Conservation (phyloP, 805 yeast genomes). For the Blastobotrys chiropterorum region DNA sequence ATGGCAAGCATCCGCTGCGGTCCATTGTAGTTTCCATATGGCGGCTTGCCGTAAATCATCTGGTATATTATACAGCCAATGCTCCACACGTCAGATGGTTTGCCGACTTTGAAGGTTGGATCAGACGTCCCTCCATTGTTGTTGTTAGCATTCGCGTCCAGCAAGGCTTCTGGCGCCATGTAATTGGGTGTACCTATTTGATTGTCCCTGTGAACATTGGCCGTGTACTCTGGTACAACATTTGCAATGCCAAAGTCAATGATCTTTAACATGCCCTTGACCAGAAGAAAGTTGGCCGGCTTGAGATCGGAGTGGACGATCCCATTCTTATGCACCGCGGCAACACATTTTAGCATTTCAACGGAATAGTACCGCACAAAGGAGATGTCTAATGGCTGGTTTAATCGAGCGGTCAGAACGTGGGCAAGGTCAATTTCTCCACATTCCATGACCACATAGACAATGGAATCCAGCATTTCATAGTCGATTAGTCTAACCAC, state of each 20-base stretch:
- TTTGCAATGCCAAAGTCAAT: conserved; percentile 93
- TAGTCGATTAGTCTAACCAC: conserved; percentile 77
- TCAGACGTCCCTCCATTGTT: conserved; percentile 11
- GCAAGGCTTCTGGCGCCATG: conserved; percentile 95
- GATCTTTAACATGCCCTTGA: conserved; percentile 75
- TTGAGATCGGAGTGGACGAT: conserved; percentile 79
- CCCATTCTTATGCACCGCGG: conserved; percentile 80
- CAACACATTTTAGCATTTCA: conserved; percentile 75
- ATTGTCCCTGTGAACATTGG: conserved; percentile 80
- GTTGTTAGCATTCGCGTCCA: conserved; percentile 42
- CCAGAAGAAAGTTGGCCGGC: conserved; percentile 50
- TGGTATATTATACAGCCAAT: conserved; percentile 95
- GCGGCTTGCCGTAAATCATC: conserved; percentile 90
- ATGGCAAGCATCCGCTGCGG: conserved; percentile 76
- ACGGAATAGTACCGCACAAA: conserved; percentile 75
- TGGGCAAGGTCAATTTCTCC: conserved; percentile 89
- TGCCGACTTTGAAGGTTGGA: conserved; percentile 64
- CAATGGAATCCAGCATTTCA: conserved; percentile 55
- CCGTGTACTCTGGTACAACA: conserved; percentile 87
- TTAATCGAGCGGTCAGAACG: conserved; percentile 55
- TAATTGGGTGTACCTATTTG: conserved; percentile 95
- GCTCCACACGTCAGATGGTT: conserved; percentile 96
- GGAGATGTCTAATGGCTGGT: conserved; percentile 52
- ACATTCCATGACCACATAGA: conserved; percentile 84
- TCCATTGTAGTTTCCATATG: conserved; percentile 75